Percentiles rank a stretch among this genome's conserved stretches.
phyloP scores from a whole-genome alignment of 129 eudicot genomes.

The Chrysanthemum makinoi region DNA sequence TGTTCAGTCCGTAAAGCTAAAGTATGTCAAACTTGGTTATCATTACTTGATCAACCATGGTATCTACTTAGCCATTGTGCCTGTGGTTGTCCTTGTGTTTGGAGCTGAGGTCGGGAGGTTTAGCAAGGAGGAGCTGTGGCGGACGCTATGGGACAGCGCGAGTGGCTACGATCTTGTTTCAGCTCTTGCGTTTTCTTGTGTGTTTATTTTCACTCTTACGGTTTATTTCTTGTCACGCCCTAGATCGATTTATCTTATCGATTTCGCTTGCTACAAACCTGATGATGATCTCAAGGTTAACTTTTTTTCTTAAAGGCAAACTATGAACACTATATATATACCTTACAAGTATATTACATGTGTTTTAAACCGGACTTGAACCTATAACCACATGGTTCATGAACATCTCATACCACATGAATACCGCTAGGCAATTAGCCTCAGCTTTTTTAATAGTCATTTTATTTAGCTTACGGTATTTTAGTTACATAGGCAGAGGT shows the following conservation, averaged over 20 bases:
- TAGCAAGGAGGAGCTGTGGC: slow-evolving; percentile 56
- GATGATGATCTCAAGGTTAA: slow-evolving; percentile 70
- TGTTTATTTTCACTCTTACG: slow-evolving; percentile 47
- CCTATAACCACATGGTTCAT: too few species aligned
- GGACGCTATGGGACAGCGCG: slow-evolving; percentile 46
- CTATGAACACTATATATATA: too few species aligned
- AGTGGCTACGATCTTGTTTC: slow-evolving; percentile 54
- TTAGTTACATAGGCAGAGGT: too few species aligned
- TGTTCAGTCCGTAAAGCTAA: slow-evolving; percentile 62
- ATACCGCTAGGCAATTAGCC: too few species aligned
- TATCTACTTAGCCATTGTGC: slow-evolving; percentile 57
- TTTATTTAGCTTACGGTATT: too few species aligned
- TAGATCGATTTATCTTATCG: slow-evolving; percentile 63
- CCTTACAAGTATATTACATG: too few species aligned
- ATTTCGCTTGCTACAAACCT: slow-evolving; percentile 83
- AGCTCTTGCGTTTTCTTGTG: slow-evolving; percentile 42
- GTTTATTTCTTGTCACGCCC: slow-evolving; percentile 63
- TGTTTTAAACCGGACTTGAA: too few species aligned
- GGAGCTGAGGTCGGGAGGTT: slow-evolving; percentile 63
- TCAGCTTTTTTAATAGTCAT: too few species aligned
- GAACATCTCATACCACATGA: too few species aligned
- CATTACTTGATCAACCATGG: slow-evolving; percentile 74
- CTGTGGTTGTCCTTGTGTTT: slow-evolving; percentile 50
- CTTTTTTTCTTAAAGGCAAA: background rate
- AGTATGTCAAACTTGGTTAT: slow-evolving; percentile 82